phyloP scores from a whole-genome alignment of 495 filamentous ascomycete species.

The Choiromyces venosus region DNA sequence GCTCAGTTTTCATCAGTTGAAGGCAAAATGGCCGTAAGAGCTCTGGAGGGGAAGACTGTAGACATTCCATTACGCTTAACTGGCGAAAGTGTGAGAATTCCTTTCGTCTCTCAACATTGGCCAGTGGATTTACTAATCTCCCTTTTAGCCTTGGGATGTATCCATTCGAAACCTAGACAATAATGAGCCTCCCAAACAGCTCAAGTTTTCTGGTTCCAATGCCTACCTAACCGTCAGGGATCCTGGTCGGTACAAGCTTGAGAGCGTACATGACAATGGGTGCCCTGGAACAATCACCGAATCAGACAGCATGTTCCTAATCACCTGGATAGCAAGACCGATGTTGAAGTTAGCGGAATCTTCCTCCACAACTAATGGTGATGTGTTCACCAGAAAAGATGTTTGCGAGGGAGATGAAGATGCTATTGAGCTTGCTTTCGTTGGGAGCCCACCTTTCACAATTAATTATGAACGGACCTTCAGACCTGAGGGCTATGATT shows the following conservation, averaged over 20 bases:
- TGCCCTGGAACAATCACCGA: slow-evolving; percentile 77
- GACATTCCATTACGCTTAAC: slow-evolving; percentile 75
- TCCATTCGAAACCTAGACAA: slow-evolving; percentile 60
- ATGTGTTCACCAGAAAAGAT: slow-evolving; percentile 61
- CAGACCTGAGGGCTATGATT: slow-evolving; percentile 30
- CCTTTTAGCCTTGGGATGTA: slow-evolving; percentile 62
- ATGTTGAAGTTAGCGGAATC: slow-evolving; percentile 61
- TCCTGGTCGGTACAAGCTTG: slow-evolving; percentile 70
- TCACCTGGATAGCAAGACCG: slow-evolving; percentile 78
- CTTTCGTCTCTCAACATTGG: background rate
- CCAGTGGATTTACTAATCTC: slow-evolving; percentile 7
- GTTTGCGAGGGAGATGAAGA: slow-evolving; percentile 94
- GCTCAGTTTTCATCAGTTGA: slow-evolving; percentile 78
- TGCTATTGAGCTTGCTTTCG: slow-evolving; percentile 69
- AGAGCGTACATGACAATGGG: slow-evolving; percentile 65
- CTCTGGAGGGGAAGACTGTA: slow-evolving; percentile 67
- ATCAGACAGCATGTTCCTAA: slow-evolving; percentile 64
- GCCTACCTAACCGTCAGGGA: slow-evolving; percentile 59
- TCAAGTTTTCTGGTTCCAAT: slow-evolving; percentile 59
- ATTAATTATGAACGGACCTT: slow-evolving; percentile 62
- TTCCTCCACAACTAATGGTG: slow-evolving; percentile 51
- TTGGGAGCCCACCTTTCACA: slow-evolving; percentile 71
- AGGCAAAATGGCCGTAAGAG: slow-evolving; percentile 62
- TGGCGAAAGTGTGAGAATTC: slow-evolving; percentile 53
- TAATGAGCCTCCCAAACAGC: slow-evolving; percentile 46